Base-by-base conservation (phyloP, 768 basidiomycete genomes). In the Zangia roseola region DNA sequence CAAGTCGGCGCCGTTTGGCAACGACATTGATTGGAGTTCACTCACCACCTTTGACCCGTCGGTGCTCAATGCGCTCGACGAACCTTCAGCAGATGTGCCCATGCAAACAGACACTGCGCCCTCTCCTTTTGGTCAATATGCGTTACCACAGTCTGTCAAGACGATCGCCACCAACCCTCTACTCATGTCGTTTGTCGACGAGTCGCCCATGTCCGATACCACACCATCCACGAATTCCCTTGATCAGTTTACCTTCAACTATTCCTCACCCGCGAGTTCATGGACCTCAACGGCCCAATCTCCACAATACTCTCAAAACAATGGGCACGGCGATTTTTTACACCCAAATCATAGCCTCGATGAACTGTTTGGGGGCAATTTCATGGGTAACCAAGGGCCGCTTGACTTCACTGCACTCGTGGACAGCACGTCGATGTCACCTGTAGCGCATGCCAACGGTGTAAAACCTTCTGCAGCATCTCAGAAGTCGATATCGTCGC, bases 101-200 rank as follows among this genome's bases (percentile, higher is more conserved):
- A 84, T 84, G 79, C 63, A 65, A 49, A 72, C 84, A 67, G 83
- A 87, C 60, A 73, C 78, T 45, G 71, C 45, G n/a, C 36, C 78
- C 13, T 67, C 65, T 6, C 65, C 67, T 2, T 84, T 79, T 56
- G 81, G 82, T 25, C 67, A 70, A 45, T 73, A 69, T 53, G 71
- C 78, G 7, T 70, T 78, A n/a, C 59, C 64, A 16, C 63, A 75
- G 25, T 65, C 75, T 2, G 91, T 81, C 67, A 91, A 86, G 49
- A 89, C 87, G 10, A 84, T 94, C 49, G 89, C 89, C 42, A 83
- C 77, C 69, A 91, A 91, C 54, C 89, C 91, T 1, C 76, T 83
- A 69, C 91, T 86, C 74, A 89, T 88, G 74, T 88, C 89, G n/a
- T 86, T 86, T 62, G 79, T 84, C 14, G 78, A 81, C 17, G 83